phyloP scores from a whole-genome alignment of 108 stramenopile genomes.

The Mayamaea pseudoterrestris region DNA sequence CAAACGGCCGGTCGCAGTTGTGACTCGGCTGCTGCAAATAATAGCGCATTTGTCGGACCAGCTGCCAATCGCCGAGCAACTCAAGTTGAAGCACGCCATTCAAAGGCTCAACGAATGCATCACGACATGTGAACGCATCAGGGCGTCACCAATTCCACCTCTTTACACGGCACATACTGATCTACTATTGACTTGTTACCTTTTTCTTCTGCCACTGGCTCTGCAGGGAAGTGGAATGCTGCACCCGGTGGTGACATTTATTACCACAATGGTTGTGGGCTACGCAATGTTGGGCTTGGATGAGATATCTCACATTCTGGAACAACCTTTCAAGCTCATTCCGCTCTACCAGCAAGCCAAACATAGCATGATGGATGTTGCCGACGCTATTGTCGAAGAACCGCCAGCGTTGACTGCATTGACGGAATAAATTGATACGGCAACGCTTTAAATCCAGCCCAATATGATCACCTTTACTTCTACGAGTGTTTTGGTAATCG shows the following conservation, averaged over 20 bases:
- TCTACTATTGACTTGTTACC: constrained; percentile 29
- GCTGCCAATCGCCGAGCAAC: constrained; percentile 22
- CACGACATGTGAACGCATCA: constrained; percentile 20
- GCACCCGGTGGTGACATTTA: constrained; percentile 7
- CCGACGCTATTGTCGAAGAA: constrained; percentile 20
- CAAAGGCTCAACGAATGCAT: constrained; percentile 19
- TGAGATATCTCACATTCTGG: constrained; percentile 31
- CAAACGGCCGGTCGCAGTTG: constrained; percentile 27
- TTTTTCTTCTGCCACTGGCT: constrained; percentile 24
- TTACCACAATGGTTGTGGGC: constrained; percentile 21
- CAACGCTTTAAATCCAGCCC: too few relatives aligned
- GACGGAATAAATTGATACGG: too few relatives aligned
- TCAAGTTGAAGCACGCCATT: constrained; percentile 18
- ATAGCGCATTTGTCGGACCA: constrained; percentile 17
- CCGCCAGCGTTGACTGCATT: constrained; percentile 28
- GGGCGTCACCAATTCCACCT: constrained; percentile 35
- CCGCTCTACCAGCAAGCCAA: constrained; percentile 35
- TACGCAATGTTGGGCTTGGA: constrained; percentile 46
- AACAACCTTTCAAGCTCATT: constrained; percentile 37
- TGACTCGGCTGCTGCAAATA: constrained; percentile 26
- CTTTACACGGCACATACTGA: constrained; percentile 28
- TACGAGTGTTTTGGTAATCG: too few relatives aligned
- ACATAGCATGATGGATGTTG: constrained; percentile 23
- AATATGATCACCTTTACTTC: too few relatives aligned
- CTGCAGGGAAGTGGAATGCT: constrained; percentile 15